phyloP scores from a whole-genome alignment of 2,329 filamentous ascomycete species.

The Neospermospora avenae region DNA sequence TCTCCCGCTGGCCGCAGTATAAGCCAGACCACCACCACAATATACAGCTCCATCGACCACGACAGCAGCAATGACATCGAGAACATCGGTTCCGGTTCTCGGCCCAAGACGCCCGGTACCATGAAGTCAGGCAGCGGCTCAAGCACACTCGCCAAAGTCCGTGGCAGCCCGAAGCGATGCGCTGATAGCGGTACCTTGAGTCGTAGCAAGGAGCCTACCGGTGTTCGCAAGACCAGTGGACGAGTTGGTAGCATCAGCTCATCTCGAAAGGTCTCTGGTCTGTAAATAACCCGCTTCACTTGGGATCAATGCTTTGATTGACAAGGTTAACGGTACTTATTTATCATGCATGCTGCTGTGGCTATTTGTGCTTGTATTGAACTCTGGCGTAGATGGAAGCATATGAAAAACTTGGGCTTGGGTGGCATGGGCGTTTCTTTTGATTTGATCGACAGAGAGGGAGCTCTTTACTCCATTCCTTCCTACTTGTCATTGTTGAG shows the following conservation, averaged over 20 bases:
- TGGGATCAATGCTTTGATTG: neutral
- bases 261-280: constrained; percentile 34
- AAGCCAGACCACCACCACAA: constrained; percentile 71
- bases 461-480: constrained; percentile 3
- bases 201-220: constrained; percentile 48
- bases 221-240: constrained; percentile 64
- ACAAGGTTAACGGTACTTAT: constrained; percentile 3
- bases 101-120: constrained; percentile 52
- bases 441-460: neutral
- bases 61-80: constrained; percentile 68
- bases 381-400: constrained; percentile 21
- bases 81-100: constrained; percentile 54
- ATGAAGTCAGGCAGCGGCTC: constrained; percentile 49
- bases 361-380: constrained; percentile 29
- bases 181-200: constrained; percentile 47
- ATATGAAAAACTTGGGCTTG: constrained; percentile 15
- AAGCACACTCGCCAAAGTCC: constrained; percentile 57
- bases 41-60: constrained; percentile 62
- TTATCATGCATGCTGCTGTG: constrained; percentile 18
- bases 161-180: constrained; percentile 54
- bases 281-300: constrained; percentile 26
- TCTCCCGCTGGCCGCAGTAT: constrained; percentile 56
- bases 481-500: constrained; percentile 12
- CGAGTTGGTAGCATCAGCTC: constrained; percentile 56
- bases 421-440: constrained; percentile 15